These are phyloP conservation scores for Sanghuangporus sanghuang DNA, from an alignment of 1,284 basidiomycete genomes.

Conservation along the genomic window DNA sequence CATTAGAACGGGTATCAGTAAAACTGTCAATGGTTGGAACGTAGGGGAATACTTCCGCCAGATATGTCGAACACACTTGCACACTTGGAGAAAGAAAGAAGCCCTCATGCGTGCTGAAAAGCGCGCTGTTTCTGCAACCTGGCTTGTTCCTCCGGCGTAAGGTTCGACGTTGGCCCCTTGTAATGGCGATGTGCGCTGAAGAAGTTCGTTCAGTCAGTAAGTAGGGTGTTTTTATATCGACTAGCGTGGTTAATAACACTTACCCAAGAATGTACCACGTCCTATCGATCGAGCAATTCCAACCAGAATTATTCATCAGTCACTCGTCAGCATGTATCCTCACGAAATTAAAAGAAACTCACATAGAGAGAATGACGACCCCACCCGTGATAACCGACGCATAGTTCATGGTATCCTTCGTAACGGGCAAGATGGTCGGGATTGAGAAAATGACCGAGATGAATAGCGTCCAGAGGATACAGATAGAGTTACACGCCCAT, in stretches of 20 bases:
- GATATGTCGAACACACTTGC: no score
- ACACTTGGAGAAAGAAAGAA: no score
- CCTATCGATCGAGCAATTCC: background rate
- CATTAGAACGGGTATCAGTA: no score
- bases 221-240: background rate
- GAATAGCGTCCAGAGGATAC: constrained; percentile 67
- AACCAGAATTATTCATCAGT: background rate
- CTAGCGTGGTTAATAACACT: background rate
- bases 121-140: constrained; percentile 4
- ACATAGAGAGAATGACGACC: constrained; percentile 33
- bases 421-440: constrained; percentile 69
- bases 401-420: constrained; percentile 73
- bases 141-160: constrained; percentile 6
- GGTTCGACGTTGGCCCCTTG: constrained; percentile 17
- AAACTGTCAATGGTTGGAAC: no score
- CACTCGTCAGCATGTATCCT: no score
- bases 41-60: no score
- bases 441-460: constrained; percentile 69
- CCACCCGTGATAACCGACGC: constrained; percentile 43
- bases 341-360: constrained; percentile 13
- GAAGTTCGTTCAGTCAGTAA: background rate
- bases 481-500: constrained; percentile 57
- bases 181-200: constrained; percentile 16
- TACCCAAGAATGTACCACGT: constrained; percentile 17
- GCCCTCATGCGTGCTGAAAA: background rate